Percentiles rank a stretch among this genome's conserved stretches.
phyloP scores from a whole-genome alignment of 2,329 filamentous ascomycete species.

The Aspergillaceae sp. region DNA sequence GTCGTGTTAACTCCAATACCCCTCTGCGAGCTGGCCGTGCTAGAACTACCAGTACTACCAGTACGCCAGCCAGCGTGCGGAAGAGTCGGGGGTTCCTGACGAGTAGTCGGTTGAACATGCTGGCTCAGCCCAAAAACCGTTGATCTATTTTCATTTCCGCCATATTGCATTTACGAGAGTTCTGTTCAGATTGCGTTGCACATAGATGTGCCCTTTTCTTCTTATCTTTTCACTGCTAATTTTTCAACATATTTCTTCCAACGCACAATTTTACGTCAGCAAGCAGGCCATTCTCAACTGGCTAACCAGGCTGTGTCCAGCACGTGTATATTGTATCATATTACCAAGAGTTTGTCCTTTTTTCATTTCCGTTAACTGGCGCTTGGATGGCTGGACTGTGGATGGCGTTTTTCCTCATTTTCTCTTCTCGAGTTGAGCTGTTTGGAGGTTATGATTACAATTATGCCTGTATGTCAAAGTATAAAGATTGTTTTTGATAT shows the following conservation, averaged over 20 bases:
- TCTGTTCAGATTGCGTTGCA: background rate
- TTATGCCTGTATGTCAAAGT: background rate
- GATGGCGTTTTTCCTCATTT: constrained; percentile 7
- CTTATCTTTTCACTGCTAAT: background rate
- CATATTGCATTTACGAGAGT: constrained; percentile 7
- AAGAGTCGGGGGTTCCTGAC: constrained; percentile 29
- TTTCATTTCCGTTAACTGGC: constrained; percentile 4
- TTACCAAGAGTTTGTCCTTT: constrained; percentile 1
- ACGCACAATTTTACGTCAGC: background rate
- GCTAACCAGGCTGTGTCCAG: no score
- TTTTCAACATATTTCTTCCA: background rate
- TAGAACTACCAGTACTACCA: background rate
- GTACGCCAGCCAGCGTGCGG: background rate
- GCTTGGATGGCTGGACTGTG: constrained; percentile 13
- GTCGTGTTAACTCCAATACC: constrained; percentile 19
- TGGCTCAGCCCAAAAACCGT: constrained; percentile 38
- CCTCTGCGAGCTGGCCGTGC: constrained; percentile 15
- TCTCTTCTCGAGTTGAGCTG: background rate
- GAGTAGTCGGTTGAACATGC: constrained; percentile 40
- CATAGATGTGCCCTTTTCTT: constrained; percentile 2
- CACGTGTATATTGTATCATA: background rate
- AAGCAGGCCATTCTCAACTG: no score
- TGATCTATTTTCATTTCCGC: background rate
- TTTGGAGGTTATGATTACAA: no score
- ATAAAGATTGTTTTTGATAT: background rate